Percentiles rank a stretch among this genome's conserved stretches.
phyloP scores from a whole-genome alignment of 1,284 basidiomycete genomes.

The Cutaneotrichosporon cavernicola region DNA sequence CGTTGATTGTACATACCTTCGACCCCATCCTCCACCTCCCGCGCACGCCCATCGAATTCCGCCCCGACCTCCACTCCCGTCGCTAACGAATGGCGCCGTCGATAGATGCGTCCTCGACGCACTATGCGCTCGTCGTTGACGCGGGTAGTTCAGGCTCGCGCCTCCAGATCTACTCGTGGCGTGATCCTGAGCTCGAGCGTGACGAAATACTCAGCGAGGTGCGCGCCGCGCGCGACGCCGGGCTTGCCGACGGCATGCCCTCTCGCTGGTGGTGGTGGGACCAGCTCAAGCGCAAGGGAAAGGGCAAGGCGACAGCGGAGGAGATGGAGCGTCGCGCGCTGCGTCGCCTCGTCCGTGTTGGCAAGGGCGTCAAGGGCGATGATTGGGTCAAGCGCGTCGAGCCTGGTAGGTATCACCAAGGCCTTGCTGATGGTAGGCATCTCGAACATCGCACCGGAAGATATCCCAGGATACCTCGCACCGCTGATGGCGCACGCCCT shows the following conservation, averaged over 20 bases:
- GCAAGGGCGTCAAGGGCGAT: conserved; percentile 81
- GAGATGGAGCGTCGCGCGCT: conserved; percentile 47
- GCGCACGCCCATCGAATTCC: neutral
- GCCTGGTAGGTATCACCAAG: conserved; percentile 66
- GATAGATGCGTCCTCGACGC: conserved; percentile 59
- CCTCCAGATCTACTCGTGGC: conserved; percentile 96
- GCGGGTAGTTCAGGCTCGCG: conserved; percentile 93
- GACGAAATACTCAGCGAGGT: conserved; percentile 50
- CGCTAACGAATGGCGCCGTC: conserved; percentile 46
- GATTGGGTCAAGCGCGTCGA: conserved; percentile 91
- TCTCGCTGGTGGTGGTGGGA: conserved; percentile 35
- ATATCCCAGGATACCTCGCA: conserved; percentile 71
- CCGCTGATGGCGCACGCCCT: conserved; percentile 82
- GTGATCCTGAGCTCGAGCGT: conserved; percentile 65
- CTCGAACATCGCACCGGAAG: conserved; percentile 71
- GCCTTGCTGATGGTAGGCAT: conserved; percentile 62
- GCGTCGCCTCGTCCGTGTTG: conserved; percentile 71
- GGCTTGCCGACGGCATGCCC: conserved; percentile 12
- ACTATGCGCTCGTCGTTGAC: conserved; percentile 95
- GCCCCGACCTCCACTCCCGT: neutral
- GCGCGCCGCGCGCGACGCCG: conserved; percentile 24
- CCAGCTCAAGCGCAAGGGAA: conserved; percentile 40
- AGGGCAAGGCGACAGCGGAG: conserved; percentile 41
- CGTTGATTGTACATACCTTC: conserved; percentile 1
- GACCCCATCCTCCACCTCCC: neutral